Base-by-base conservation (phyloP, 768 basidiomycete genomes). In the Lactarius akahatsu region DNA sequence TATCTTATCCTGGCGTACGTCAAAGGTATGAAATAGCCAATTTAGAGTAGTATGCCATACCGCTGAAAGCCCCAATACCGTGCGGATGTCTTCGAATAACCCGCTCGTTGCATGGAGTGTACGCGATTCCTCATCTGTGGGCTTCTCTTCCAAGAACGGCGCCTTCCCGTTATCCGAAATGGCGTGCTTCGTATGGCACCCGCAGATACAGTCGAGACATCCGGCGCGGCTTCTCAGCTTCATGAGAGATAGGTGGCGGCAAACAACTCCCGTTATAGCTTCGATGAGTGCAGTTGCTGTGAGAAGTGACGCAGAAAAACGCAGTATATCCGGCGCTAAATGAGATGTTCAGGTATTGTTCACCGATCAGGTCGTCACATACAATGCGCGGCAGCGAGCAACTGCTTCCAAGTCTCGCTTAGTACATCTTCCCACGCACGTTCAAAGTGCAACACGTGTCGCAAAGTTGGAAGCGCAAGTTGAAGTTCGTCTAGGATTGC, bases 201-300 rank as follows among this genome's bases (percentile, higher is more conserved):
- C 55, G 20, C 47, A 26, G n/a, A 55, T 15, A 30, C 32, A n/a
- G n/a, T 10, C 11, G 8, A 10, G 15, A 18, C 32, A 32, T 36
- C 36, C 41, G 20, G 32, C 52, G n/a, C 36, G 13, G 30, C 9
- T n/a, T 7, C 30, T 58, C 32, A 18, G 1, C 30, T 30, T 55
- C 11, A 34, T 15, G 50, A 41, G 15, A 41, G 47, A 32, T 10
- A 34, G 26, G 18, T 47, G 58, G 28, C 34, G 57, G 50, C 43
- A 56, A 13, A 56, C 30, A 15, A 47, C 62, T 64, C 52, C 34
- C 4, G 41, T 62, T n/a, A 67, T 68, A 16, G 61, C 61, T 52
- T 60, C 60, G 26, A 65, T 69, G 13, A 69, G 59, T 38, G 69
- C 68, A 20, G 70, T 65, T 26, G 68, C 65, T 1, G 65, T 70